phyloP scores from a whole-genome alignment of 768 basidiomycete genomes.

The Rhodotorula babjevae region DNA sequence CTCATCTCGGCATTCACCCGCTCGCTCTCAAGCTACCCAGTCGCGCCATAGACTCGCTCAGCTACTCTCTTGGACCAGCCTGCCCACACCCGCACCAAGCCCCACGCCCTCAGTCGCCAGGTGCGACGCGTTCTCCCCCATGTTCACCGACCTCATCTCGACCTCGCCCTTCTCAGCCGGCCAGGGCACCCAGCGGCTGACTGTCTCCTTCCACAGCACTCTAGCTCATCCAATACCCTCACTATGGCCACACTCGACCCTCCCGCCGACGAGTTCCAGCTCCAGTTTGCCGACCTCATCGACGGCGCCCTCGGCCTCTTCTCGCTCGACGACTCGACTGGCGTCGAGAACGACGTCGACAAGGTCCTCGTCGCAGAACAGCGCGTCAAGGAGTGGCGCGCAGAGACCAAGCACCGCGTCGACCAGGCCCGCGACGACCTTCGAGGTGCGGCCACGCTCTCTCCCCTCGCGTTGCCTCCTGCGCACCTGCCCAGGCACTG shows the following conservation, averaged over 20 bases:
- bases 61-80: too few relatives aligned
- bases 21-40: neutral
- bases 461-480: neutral
- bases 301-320: slow-evolving; percentile 13
- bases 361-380: slow-evolving; percentile 14
- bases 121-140: neutral
- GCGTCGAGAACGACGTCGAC: slow-evolving; percentile 22
- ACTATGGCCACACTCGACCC: slow-evolving; percentile 12
- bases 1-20: neutral
- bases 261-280: slow-evolving; percentile 23
- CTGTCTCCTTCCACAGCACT: too few relatives aligned
- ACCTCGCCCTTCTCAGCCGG: neutral
- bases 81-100: neutral
- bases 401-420: slow-evolving; percentile 11
- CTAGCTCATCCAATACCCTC: too few relatives aligned
- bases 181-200: neutral
- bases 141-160: neutral
- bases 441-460: slow-evolving; percentile 6
- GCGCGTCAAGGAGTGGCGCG: slow-evolving; percentile 14
- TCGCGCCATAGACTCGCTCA: neutral
- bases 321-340: slow-evolving; percentile 6
- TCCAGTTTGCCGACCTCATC: slow-evolving; percentile 22
- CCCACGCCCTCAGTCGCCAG: neutral
- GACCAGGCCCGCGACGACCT: slow-evolving; percentile 35
- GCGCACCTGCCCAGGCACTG: too few relatives aligned